phyloP scores from a whole-genome alignment of 495 filamentous ascomycete species.

The Neurospora pannonica region DNA sequence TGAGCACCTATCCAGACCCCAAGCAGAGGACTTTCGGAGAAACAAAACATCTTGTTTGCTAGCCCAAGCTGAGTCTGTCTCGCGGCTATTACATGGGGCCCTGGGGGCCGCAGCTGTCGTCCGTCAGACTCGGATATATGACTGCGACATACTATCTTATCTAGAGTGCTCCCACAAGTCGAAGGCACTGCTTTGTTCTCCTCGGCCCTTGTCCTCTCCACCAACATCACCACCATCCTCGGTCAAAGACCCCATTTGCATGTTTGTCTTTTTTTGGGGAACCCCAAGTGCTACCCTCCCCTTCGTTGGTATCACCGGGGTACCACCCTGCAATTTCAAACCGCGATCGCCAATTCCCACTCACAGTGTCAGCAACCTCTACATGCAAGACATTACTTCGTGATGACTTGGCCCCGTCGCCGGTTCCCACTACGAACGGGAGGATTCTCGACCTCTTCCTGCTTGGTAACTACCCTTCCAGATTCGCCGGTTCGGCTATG shows the following conservation, averaged over 20 bases:
- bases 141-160: background rate
- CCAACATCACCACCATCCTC: background rate
- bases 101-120: background rate
- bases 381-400: background rate
- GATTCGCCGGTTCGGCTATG: background rate
- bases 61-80: background rate
- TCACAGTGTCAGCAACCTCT: background rate
- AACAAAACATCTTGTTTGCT: background rate
- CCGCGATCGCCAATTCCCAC: background rate
- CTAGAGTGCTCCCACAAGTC: background rate
- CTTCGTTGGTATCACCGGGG: background rate
- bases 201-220: background rate
- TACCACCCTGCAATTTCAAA: background rate
- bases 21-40: background rate
- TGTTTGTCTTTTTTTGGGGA: background rate
- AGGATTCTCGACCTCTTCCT: background rate
- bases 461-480: background rate
- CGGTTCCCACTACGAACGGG: background rate
- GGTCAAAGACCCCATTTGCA: background rate
- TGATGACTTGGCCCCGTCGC: background rate
- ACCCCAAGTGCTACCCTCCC: background rate
- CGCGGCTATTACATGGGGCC: background rate
- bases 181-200: background rate
- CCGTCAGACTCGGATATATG: background rate
- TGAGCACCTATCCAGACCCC: background rate